Evolutionary conservation across 805 yeast species (phyloP), one percentile per base, ranked within the genome.

Genomic region (Limtongozyma cylindracea): DNA sequence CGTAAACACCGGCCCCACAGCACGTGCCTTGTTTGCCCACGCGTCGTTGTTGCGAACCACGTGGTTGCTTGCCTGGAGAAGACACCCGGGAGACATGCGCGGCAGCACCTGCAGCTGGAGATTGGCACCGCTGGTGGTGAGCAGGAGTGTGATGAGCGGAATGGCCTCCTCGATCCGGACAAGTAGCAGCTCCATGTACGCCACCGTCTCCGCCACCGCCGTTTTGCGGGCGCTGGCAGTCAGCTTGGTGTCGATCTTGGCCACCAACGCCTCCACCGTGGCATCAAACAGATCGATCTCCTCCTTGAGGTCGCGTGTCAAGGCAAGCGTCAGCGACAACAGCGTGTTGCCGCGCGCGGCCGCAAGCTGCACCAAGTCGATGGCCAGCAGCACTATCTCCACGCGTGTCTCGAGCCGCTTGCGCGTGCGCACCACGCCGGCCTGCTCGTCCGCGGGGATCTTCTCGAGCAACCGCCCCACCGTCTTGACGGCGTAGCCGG

Each of bases 91-190:
- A 1, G 77, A 69, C 4, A 68, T 53, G 12, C 49, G 45, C 13
- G 52, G 49, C 6, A 65, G 55, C 24, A 64, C 36, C 1, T 57
- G 40, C 1, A 61, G 53, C 18, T 52, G 49, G 22, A 69, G 35
- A 26, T 56, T 64, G 3, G 70, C 68, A 0, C 82, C 82, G 7
- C 72, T 61, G 1, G 82, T 68, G 2, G 67, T 56, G 20, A 73
- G 38, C 0, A 82, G 61, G 5, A 73, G 43, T 26, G 63, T 65
- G 10, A 74, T 51, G 15, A 70, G 47, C 1, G 88, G 88, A 14
- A 73, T 61, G 0, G 70, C 54, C 24, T 65, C 71, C 27, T 72
- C 74, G 12, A 73, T 66, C 21, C 65, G 49, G 1, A 31, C 32
- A 12, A 67, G 31, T 13, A 72, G 38, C 10, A 38, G 45, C 8